Conservation (phyloP, 768 basidiomycete species). For the Leccinum fibrillosum region DNA sequence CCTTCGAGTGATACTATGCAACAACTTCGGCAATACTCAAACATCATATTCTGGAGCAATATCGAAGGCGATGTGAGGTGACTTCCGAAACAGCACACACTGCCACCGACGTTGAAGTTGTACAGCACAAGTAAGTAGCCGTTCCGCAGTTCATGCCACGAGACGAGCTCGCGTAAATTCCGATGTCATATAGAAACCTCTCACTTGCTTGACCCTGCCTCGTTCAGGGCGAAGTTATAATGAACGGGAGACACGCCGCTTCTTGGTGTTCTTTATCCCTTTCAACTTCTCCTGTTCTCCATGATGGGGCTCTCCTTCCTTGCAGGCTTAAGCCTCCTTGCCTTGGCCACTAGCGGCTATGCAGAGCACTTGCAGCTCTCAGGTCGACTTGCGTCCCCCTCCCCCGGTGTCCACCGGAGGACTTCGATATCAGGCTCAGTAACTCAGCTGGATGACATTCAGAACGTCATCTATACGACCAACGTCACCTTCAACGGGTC, state of each 20-base stretch:
- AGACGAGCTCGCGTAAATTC: no score
- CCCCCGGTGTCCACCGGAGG: slow-evolving; percentile 21
- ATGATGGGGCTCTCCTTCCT: slow-evolving; percentile 22
- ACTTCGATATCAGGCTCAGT: slow-evolving; percentile 23
- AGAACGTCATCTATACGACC: slow-evolving; percentile 35
- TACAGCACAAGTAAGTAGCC: no score
- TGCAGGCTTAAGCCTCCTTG: slow-evolving; percentile 6
- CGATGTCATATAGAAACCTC: no score
- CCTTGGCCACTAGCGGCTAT: neutral
- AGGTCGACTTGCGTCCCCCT: slow-evolving; percentile 9
- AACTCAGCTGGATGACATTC: slow-evolving; percentile 25
- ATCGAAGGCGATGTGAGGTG: no score
- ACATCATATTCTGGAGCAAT: no score
- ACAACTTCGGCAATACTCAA: no score
- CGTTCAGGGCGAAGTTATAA: slow-evolving; percentile 3
- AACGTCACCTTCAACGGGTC: slow-evolving; percentile 40
- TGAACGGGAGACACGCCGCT: neutral
- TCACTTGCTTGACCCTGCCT: neutral
- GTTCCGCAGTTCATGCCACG: no score
- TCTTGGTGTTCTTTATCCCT: neutral
- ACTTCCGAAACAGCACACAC: no score
- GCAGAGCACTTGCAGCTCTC: slow-evolving; percentile 16
- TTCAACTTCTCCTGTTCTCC: neutral
- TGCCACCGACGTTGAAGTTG: no score
- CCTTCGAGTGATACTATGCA: no score